These are phyloP conservation scores for Exophiala alcalophila DNA, from an alignment of 2,329 filamentous ascomycete species.

Conservation along the genomic window DNA sequence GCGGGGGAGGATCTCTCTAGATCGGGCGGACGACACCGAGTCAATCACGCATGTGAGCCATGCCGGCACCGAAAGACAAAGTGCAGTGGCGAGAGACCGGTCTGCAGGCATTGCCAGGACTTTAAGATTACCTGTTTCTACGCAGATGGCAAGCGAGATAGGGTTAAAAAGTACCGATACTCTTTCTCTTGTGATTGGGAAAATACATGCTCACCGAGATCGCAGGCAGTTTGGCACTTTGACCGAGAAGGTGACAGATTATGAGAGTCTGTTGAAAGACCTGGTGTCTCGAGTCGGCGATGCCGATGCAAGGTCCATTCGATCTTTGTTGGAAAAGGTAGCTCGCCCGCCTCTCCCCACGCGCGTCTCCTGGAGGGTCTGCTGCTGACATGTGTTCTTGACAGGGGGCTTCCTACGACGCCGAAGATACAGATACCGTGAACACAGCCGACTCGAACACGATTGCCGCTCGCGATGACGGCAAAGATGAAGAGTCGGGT, in stretches of 20 bases:
- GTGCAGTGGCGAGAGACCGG: constrained; percentile 43
- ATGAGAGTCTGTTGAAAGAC: constrained; percentile 41
- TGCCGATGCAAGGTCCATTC: constrained; percentile 38
- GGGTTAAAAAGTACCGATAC: constrained; percentile 44
- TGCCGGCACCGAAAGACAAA: constrained; percentile 45
- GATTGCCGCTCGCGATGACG: constrained; percentile 29
- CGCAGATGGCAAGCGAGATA: constrained; percentile 45
- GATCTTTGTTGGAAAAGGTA: constrained; percentile 39
- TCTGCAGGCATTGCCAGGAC: constrained; percentile 42
- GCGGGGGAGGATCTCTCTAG: constrained; percentile 14
- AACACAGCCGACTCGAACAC: constrained; percentile 10
- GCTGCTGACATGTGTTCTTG: constrained; percentile 7
- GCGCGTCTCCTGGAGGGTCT: not conserved
- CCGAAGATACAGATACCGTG: constrained; percentile 22
- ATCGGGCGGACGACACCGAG: constrained; percentile 28
- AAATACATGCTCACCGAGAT: constrained; percentile 9
- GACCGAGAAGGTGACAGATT: constrained; percentile 39
- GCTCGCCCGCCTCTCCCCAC: not conserved
- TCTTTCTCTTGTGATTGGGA: no score
- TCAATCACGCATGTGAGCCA: constrained; percentile 41
- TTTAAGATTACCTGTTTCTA: constrained; percentile 40
- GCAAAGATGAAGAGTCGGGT: constrained; percentile 24
- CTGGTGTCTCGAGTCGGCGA: constrained; percentile 36
- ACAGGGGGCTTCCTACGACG: constrained; percentile 20
- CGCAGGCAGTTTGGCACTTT: constrained; percentile 41